phyloP scores from a whole-genome alignment of 75 land plant species.

The Chamaecyparis obtusa region DNA sequence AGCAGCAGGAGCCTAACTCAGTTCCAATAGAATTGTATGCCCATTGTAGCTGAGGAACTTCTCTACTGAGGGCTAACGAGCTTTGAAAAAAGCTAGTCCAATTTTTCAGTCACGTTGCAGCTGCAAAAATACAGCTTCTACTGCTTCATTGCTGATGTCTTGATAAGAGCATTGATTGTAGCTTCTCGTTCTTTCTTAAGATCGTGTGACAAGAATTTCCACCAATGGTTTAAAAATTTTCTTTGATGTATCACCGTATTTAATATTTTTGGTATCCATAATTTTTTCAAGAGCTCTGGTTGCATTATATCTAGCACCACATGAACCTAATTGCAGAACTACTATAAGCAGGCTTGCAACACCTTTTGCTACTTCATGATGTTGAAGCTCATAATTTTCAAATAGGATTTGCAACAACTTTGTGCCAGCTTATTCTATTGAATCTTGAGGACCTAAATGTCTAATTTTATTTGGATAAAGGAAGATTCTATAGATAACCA shows the following conservation, averaged over 20 bases:
- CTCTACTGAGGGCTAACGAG: no score
- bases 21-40: no score
- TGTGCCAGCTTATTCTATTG: slow-evolving; percentile 48
- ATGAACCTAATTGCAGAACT: slow-evolving; percentile 38
- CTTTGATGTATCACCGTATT: slow-evolving; percentile 31
- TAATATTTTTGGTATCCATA: slow-evolving; percentile 32
- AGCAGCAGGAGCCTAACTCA: no score
- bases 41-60: no score
- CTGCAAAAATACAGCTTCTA: no score
- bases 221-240: slow-evolving; percentile 42
- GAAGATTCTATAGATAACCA: no score
- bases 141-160: no score
- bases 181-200: slow-evolving; percentile 43
- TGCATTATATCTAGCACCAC: slow-evolving; percentile 40
- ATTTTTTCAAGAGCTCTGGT: slow-evolving; percentile 35
- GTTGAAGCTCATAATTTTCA: slow-evolving; percentile 31
- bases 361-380: slow-evolving; percentile 39
- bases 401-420: slow-evolving; percentile 37
- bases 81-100: no score
- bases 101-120: no score
- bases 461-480: no score
- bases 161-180: slow-evolving; percentile 32
- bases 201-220: slow-evolving; percentile 43
- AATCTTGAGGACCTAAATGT: slow-evolving; percentile 54
- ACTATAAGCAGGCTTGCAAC: slow-evolving; percentile 47